A percentile compares a stretch with the other conserved stretches of the same genome.
Conservation (phyloP, 192 early-diverging fungal species). For the Gaertneriomyces sp. region DNA sequence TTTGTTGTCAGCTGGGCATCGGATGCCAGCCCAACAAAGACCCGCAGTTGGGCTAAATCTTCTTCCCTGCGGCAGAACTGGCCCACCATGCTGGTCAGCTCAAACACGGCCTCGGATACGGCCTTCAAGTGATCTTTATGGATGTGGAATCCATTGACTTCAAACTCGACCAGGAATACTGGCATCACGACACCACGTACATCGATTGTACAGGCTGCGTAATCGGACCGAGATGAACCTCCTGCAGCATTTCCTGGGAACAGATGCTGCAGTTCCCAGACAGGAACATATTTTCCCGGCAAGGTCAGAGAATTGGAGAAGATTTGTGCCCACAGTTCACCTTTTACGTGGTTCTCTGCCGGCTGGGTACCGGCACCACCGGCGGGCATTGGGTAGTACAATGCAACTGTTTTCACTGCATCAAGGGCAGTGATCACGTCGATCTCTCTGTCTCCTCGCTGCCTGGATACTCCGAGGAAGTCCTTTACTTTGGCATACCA, state of each 20-base stretch:
- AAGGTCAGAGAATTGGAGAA: slow-evolving; percentile 4
- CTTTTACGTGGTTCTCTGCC: slow-evolving; percentile 13
- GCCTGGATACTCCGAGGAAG: too few species aligned
- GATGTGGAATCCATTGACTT: background rate
- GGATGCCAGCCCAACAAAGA: slow-evolving; percentile 4
- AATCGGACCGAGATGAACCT: slow-evolving; percentile 19
- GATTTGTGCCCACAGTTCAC: slow-evolving; percentile 5
- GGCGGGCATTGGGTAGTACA: background rate
- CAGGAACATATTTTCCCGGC: background rate
- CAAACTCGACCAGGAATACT: slow-evolving; percentile 18
- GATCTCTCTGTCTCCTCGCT: too few species aligned
- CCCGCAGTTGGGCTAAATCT: background rate
- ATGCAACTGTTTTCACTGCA: background rate
- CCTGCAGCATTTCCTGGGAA: slow-evolving; percentile 24
- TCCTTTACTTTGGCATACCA: too few species aligned
- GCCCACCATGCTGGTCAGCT: slow-evolving; percentile 6
- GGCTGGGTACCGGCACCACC: slow-evolving; percentile 3
- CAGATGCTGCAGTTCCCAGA: slow-evolving; percentile 21
- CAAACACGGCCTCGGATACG: slow-evolving; percentile 16
- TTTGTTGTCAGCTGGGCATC: background rate
- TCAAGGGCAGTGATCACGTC: too few species aligned
- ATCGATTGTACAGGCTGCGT: slow-evolving; percentile 1
- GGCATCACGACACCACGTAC: background rate
- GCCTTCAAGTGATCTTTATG: slow-evolving; percentile 20
- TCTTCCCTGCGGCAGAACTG: slow-evolving; percentile 2